A percentile compares a stretch with the other conserved stretches of the same genome.
phyloP scores from a whole-genome alignment of 176 grass and related monocot genomes.

The Avena insularis region DNA sequence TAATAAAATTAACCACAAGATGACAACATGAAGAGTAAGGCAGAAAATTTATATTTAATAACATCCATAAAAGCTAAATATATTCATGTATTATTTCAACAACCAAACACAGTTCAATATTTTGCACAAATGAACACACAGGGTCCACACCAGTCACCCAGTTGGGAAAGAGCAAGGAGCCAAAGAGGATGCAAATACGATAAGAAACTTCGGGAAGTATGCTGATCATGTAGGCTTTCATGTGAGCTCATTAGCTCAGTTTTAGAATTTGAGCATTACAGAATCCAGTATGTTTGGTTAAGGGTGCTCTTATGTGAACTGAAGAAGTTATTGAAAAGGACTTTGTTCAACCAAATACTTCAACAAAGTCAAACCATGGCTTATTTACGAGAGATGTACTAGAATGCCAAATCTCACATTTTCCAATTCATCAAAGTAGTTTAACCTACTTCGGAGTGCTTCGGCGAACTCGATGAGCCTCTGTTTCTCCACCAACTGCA shows the following conservation, averaged over 20 bases:
- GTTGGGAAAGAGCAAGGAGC: constrained; percentile 17
- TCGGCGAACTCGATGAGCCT: constrained; percentile 95
- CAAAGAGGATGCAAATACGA: constrained; percentile 14
- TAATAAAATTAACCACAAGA: constrained; percentile 18
- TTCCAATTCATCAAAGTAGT: constrained; percentile 96
- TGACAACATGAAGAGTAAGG: not conserved
- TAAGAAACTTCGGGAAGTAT: not conserved
- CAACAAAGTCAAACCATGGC: constrained; percentile 13
- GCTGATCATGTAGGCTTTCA: not conserved
- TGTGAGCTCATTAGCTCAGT: not conserved
- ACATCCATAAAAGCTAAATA: not conserved
- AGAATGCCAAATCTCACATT: constrained; percentile 80
- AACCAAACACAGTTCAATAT: not conserved
- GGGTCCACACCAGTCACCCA: not conserved
- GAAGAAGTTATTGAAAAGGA: constrained; percentile 20
- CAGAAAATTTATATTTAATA: constrained; percentile 5
- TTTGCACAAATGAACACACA: constrained; percentile 20
- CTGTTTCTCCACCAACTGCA: constrained; percentile 94
- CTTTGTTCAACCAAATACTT: constrained; percentile 29
- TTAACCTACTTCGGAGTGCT: constrained; percentile 89
- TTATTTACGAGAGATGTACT: constrained; percentile 31
- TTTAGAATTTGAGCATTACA: constrained; percentile 18
- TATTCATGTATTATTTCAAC: constrained; percentile 15
- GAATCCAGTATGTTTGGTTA: not conserved
- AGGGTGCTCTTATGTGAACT: constrained; percentile 9